These are phyloP conservation scores for Boletus vermiculosoides DNA, from an alignment of 768 basidiomycete species.

Conservation along the genomic window DNA sequence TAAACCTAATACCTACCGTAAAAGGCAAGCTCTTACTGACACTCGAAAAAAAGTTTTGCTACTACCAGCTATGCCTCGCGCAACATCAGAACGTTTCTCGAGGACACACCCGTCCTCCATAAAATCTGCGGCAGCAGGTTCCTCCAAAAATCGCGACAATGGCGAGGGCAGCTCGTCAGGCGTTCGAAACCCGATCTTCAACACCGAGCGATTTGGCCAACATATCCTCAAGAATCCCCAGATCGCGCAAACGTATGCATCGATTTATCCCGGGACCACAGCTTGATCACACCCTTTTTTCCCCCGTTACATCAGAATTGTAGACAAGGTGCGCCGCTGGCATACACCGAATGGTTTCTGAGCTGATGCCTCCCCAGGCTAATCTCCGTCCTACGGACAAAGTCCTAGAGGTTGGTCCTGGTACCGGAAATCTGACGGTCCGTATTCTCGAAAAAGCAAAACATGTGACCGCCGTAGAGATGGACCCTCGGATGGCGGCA, in stretches of 20 bases:
- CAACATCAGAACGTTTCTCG: constrained; percentile 71
- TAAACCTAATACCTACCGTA: neutral
- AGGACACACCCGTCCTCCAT: constrained; percentile 64
- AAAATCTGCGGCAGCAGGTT: constrained; percentile 34
- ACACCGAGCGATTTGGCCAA: constrained; percentile 94
- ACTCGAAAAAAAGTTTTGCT: neutral
- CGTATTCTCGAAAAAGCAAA: constrained; percentile 92
- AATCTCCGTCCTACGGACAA: constrained; percentile 92
- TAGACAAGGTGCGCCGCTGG: constrained; percentile 49
- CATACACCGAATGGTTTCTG: neutral
- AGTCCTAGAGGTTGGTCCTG: constrained; percentile 96
- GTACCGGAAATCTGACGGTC: constrained; percentile 95
- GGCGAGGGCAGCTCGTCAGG: constrained; percentile 40
- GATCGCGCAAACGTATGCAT: constrained; percentile 80
- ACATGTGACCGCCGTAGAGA: constrained; percentile 91
- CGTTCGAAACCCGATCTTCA: constrained; percentile 84
- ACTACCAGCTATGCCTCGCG: constrained; percentile 63
- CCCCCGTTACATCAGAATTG: constrained; percentile 42
- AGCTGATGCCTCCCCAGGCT: constrained; percentile 49
- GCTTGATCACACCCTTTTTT: constrained; percentile 9
- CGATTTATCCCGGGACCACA: constrained; percentile 20
- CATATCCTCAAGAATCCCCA: constrained; percentile 95
- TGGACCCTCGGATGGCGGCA: constrained; percentile 99
- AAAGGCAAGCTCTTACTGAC: constrained; percentile 15
- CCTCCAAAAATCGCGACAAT: constrained; percentile 42